phyloP scores from a whole-genome alignment of 2,329 filamentous ascomycete genomes.

The Ceratocystis cacaofunesta region DNA sequence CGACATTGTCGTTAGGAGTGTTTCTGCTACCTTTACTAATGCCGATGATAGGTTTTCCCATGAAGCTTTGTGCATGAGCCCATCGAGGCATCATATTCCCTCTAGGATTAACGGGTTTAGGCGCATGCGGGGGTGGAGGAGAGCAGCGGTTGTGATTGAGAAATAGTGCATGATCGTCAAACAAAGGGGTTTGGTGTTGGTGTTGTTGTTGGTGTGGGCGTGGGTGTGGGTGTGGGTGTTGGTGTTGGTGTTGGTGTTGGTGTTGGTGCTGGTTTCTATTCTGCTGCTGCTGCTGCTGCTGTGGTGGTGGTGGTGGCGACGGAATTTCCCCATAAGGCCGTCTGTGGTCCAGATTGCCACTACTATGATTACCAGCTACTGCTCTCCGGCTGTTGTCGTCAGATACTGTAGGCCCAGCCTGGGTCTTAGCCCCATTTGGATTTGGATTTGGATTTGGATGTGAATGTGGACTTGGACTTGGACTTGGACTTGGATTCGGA shows the following conservation, averaged over 20 bases:
- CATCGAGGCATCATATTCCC: slow-evolving; percentile 14
- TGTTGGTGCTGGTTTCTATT: slow-evolving; percentile 2
- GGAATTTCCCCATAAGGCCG: too few relatives aligned
- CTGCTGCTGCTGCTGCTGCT: not conserved
- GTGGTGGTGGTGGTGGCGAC: too few relatives aligned
- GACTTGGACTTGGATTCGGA: too few relatives aligned
- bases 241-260: too few relatives aligned
- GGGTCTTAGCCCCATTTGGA: not conserved
- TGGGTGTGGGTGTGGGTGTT: not conserved
- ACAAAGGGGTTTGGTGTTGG: not conserved
- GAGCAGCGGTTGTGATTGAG: slow-evolving; percentile 8
- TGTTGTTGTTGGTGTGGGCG: not conserved
- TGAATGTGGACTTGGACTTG: too few relatives aligned
- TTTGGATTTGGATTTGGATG: too few relatives aligned
- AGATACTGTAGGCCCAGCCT: not conserved
- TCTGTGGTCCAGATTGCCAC: too few relatives aligned
- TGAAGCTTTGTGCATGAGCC: slow-evolving; percentile 15
- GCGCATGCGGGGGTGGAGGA: slow-evolving; percentile 14
- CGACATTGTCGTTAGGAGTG: not conserved
- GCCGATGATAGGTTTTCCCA: not conserved
- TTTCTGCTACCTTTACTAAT: not conserved
- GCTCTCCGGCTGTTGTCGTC: not conserved
- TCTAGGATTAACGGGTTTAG: slow-evolving; percentile 12
- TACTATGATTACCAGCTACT: not conserved
- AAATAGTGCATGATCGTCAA: slow-evolving; percentile 14